Percentiles rank a stretch among this genome's conserved stretches.
These are phyloP conservation scores for Leptodontidium sp. DNA, from an alignment of 2,329 filamentous ascomycete genomes.

Conservation along the genomic window DNA sequence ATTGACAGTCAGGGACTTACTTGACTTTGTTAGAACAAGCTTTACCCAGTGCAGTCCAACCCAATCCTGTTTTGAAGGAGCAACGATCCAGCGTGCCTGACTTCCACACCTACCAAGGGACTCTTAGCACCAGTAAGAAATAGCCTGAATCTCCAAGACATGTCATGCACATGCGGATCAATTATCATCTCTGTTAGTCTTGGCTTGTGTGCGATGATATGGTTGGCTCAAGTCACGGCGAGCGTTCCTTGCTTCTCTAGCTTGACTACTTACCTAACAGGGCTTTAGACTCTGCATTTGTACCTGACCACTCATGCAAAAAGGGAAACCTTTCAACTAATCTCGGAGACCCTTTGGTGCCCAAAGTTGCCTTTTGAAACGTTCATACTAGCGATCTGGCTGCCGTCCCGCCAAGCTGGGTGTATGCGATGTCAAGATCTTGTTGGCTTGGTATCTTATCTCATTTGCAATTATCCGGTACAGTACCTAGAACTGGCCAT, in stretches of 20 bases:
- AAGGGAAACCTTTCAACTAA: neutral
- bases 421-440: conserved; percentile 8
- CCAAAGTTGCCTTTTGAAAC: conserved; percentile 16
- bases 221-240: conserved; percentile 15
- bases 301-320: conserved; percentile 24
- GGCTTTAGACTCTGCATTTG: conserved; percentile 13
- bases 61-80: conserved; percentile 16
- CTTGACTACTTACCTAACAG: neutral
- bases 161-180: conserved; percentile 14
- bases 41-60: neutral
- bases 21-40: conserved; percentile 8
- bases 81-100: neutral
- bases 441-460: conserved; percentile 4
- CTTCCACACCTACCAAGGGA: neutral
- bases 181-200: conserved; percentile 5
- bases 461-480: neutral
- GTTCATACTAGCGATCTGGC: conserved; percentile 8
- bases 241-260: conserved; percentile 16
- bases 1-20: neutral
- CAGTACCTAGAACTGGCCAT: neutral
- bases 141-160: conserved; percentile 13
- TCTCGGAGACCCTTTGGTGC: neutral
- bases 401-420: neutral
- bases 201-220: neutral
- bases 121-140: neutral